Evolutionary conservation across 768 basidiomycete genomes (phyloP), one percentile per base, ranked within the genome.

Genomic region (Hygrophoropsis aurantiaca): DNA sequence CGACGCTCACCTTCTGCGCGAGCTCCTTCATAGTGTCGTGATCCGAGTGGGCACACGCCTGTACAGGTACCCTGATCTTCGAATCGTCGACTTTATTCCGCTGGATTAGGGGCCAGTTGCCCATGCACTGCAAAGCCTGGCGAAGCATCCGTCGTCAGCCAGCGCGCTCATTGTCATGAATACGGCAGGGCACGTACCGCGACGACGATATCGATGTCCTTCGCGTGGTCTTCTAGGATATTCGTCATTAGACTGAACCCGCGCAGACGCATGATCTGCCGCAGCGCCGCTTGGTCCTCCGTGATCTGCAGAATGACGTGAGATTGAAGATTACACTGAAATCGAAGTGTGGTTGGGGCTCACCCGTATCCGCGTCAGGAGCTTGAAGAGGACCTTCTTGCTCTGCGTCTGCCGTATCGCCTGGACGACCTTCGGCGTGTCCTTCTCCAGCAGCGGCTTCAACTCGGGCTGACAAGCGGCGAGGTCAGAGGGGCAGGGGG

Each of bases 21-120:
- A 86, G 53, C 6, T 61, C 62, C 51, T 78, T 80, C 42, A 90
- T 67, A 7, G 56, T 65, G 42, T 81, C 78, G 44, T 89, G 77
- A 26, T 80, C 80, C 0, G 78, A 75, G 25, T 76, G 69, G 2
- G 74, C 57, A 39, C 83, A 80, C 2, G 51, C 55, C 58, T 78
- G 72, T 11, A 97, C 81, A 5, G 83, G 80, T 15, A 78, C 67
- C 47, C 81, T 79, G 42, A 94, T 81, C 54, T 80, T 81, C 15
- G 83, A 81, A 53, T 94, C 92, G 48, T 94, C 89, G 23, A 98
- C 84, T 68, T 97, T 97, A 72, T 97, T 97, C 45, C 88, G 79
- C 35, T 84, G 82, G 41, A 88, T 72, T 27, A 97, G 68, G 0
- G 90, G 90, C 94, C 94, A 98, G 7, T 70, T 74, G 42, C 67